Evolutionary conservation across 2,329 filamentous ascomycete species (phyloP).

Genomic region (Phialocephala sp.): DNA sequence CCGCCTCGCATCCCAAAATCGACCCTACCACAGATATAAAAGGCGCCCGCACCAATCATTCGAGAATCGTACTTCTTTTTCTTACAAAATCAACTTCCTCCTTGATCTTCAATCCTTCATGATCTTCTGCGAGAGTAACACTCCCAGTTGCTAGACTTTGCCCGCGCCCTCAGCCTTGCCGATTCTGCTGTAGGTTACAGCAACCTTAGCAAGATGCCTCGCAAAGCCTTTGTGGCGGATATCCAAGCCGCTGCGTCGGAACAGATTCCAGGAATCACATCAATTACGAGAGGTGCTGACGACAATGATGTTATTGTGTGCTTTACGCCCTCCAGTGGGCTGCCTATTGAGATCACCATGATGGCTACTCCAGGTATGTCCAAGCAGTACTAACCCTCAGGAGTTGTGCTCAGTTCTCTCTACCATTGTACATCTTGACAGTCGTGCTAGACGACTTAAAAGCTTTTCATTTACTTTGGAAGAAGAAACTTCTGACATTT

Average conservation of each 20-base stretch:
- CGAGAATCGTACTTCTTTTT: not conserved
- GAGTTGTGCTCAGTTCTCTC: not conserved
- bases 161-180: slow-evolving; percentile 1
- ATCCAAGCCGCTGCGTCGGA: slow-evolving; percentile 46
- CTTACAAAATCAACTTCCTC: not conserved
- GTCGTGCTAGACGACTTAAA: not conserved
- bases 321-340: slow-evolving; percentile 47
- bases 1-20: not conserved
- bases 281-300: slow-evolving; percentile 66
- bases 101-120: not conserved
- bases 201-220: slow-evolving; percentile 58
- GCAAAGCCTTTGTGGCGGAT: slow-evolving; percentile 69
- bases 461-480: not conserved
- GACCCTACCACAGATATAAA: not conserved
- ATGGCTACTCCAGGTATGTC: slow-evolving; percentile 35
- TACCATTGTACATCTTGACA: not conserved
- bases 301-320: slow-evolving; percentile 75
- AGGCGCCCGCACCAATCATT: not conserved
- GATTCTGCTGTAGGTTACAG: slow-evolving; percentile 11
- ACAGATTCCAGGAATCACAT: slow-evolving; percentile 54
- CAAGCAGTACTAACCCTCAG: not conserved
- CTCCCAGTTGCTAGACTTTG: not conserved
- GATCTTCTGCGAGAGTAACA: not conserved
- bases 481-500: not conserved
- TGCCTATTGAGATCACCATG: slow-evolving; percentile 37